Base-by-base conservation (phyloP, 164 flowering plant genomes). In the Stephania yunnanensis region DNA sequence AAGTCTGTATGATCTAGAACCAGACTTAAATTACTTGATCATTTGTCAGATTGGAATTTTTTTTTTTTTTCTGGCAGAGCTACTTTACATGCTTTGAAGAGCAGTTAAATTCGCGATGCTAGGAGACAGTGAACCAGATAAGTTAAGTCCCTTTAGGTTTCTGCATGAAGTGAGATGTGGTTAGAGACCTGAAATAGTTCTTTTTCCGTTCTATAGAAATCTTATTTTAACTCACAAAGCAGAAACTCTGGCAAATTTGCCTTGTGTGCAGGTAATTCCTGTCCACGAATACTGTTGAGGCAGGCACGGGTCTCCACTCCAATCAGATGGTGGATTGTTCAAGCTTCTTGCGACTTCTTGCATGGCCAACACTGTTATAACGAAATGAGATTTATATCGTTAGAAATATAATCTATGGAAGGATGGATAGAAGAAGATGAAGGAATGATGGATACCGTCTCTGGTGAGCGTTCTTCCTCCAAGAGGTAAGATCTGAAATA, bases 291-390 rank as follows among this genome's bases (percentile, higher is more conserved):
- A 75, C 63, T 78, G 75, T 22, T 6, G 46, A 46, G 97, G 99
- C 73, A 91, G 75, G 81, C 97, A 96, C n/a, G 99, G 98, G 83
- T 96, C 97, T 8, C 97, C 98, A 9, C 61, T 78, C 99, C 99
- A 96, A 82, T 94, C 97, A 0, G 83, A 30, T 5, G 97, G 97
- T 12, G 86, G 89, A 74, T 90, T 88, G 61, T 79, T 72, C 7
- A 94, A 80, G 75, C 83, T 77, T 85, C 82, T 87, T 30, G 85
- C 87, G 17, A 94, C 20, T 0, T 85, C 87, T 71, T 88, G 84
- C 95, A 96, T 89, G 31, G 86, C 93, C 83, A 75, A 48, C 77
- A 82, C 98, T 94, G 79, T 55, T 31, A n/a, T 65, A 72, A 10
- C 25, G 0, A 46, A 63, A 29, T 46, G 52, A 44, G 17, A 52